Evolutionary conservation across 768 basidiomycete species (phyloP).

Genomic region (Naganishia onofrii): DNA sequence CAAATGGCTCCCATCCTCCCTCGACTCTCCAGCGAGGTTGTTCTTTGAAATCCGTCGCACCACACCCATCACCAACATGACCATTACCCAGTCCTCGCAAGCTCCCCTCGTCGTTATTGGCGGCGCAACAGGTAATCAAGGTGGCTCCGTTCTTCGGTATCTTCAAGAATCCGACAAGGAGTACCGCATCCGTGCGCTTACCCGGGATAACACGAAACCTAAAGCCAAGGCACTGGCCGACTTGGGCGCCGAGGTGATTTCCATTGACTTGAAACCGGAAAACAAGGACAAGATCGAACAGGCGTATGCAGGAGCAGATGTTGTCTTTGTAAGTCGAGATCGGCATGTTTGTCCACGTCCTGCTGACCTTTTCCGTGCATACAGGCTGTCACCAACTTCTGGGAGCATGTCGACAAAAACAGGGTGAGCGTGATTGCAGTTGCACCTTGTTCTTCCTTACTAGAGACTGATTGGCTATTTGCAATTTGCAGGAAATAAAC

Average conservation of each 20-base stretch:
- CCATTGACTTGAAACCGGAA: conserved; percentile 29
- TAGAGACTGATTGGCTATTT: no score
- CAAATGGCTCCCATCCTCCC: no score
- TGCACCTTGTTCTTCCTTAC: no score
- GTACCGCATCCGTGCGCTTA: conserved; percentile 40
- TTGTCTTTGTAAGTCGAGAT: conserved; percentile 30
- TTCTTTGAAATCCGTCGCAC: no score
- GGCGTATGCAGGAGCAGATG: conserved; percentile 29
- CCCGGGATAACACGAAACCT: conserved; percentile 40
- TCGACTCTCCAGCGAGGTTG: no score
- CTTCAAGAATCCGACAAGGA: conserved; percentile 22
- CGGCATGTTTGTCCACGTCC: no score
- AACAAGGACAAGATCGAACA: conserved; percentile 24
- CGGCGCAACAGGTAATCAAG: conserved; percentile 47
- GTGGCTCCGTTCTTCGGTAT: conserved; percentile 39
- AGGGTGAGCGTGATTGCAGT: conserved; percentile 17
- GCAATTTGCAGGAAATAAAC: conserved; percentile 7
- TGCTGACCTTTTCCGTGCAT: no score
- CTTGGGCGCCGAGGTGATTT: conserved; percentile 42
- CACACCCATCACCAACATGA: conserved; percentile 12
- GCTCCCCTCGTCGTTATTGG: conserved; percentile 39
- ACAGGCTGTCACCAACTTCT: conserved; percentile 34
- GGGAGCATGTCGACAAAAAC: conserved; percentile 28
- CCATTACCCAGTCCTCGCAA: conserved; percentile 24
- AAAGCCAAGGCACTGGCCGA: conserved; percentile 31